These are phyloP conservation scores for Pecoramyces ruminantium DNA, from an alignment of 192 early-diverging fungal genomes.

Conservation along the genomic window DNA sequence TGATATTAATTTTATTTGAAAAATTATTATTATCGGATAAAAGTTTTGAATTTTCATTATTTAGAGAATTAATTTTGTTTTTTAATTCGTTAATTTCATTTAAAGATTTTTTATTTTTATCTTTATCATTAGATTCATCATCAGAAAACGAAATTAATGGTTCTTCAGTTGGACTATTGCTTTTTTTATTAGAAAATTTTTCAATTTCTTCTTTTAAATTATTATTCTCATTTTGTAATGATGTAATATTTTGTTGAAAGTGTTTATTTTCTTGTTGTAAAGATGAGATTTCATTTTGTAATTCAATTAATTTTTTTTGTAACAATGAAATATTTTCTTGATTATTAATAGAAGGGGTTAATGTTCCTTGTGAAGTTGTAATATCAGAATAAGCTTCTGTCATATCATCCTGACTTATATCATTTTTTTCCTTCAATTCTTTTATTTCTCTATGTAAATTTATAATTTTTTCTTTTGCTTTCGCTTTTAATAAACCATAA, in stretches of 20 bases:
- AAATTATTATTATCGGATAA: background rate
- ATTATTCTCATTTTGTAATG: background rate
- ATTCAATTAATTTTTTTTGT: background rate
- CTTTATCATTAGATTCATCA: background rate
- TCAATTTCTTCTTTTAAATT: background rate
- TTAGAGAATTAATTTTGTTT: background rate
- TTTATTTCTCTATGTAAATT: background rate
- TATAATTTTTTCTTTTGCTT: background rate
- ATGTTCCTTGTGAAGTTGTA: background rate
- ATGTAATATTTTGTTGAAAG: background rate
- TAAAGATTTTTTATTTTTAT: background rate
- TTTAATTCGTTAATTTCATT: background rate
- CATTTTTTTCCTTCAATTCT: background rate
- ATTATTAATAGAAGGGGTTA: background rate
- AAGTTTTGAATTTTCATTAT: too few relatives aligned
- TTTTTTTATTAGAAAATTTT: background rate
- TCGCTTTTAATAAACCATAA: background rate
- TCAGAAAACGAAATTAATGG: background rate
- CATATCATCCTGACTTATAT: background rate
- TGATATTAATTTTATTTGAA: background rate
- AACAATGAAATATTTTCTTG: background rate
- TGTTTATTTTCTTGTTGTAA: background rate
- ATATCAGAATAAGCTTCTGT: background rate
- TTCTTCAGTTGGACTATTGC: background rate
- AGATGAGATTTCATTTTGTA: background rate